Conservation (phyloP, 345 rosid genomes). For the Rhodamnia rubescens region DNA sequence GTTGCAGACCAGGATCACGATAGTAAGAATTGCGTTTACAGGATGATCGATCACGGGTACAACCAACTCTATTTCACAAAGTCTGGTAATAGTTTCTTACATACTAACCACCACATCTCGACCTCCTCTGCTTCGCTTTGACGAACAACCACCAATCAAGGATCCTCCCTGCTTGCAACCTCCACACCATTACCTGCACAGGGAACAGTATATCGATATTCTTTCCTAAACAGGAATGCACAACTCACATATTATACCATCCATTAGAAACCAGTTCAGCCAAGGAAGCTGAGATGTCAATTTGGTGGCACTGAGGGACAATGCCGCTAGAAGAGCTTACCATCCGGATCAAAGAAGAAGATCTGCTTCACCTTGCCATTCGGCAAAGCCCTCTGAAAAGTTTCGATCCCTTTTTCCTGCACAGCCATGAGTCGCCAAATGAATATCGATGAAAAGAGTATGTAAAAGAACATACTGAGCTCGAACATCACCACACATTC, state of each 20-base stretch:
- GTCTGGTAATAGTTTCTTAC: neutral
- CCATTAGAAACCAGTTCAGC: neutral
- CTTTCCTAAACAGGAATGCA: neutral
- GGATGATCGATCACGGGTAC: neutral
- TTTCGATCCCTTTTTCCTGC: constrained; percentile 75
- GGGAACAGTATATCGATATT: neutral
- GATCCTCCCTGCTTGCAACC: constrained; percentile 48
- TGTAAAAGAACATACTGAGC: neutral
- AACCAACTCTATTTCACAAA: neutral
- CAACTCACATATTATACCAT: neutral
- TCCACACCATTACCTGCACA: constrained; percentile 86
- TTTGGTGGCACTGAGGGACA: neutral
- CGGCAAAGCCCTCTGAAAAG: constrained; percentile 56
- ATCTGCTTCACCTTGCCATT: constrained; percentile 65
- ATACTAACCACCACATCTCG: neutral
- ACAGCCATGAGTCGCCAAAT: neutral
- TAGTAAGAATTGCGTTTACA: neutral
- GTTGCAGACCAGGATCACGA: neutral
- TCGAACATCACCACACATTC: neutral
- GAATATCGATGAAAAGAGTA: neutral
- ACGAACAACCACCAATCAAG: neutral
- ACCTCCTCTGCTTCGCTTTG: neutral
- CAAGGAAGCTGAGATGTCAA: neutral
- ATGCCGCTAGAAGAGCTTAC: constrained; percentile 19
- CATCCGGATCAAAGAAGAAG: constrained; percentile 97